Conservation (phyloP, 169 alveolate genomes). For the Cryptosporidium felis region DNA sequence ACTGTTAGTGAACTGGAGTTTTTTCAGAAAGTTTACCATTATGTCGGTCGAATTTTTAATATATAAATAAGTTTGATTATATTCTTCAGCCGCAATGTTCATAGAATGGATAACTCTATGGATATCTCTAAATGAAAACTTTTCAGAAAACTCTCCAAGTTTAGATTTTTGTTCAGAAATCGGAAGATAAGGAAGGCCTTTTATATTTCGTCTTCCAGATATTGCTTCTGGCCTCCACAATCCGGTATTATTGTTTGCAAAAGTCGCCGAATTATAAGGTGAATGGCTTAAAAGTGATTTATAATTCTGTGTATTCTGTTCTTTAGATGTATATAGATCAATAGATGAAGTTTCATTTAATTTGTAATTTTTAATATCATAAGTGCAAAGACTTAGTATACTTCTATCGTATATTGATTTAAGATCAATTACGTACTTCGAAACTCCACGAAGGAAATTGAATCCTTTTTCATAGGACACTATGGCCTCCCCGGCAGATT, state of each 20-base stretch:
- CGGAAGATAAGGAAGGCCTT: conserved; percentile 47
- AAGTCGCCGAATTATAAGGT: too few species aligned
- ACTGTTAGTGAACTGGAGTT: conserved; percentile 18
- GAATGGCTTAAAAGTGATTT: too few species aligned
- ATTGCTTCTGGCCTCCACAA: neutral
- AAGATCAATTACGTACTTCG: neutral
- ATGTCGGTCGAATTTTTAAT: conserved; percentile 16
- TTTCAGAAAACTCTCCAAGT: neutral
- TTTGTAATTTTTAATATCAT: neutral
- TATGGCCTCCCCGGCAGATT: neutral
- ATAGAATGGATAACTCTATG: neutral
- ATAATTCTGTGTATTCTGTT: too few species aligned
- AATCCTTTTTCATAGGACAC: conserved; percentile 17
- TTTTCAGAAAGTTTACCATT: conserved; percentile 14
- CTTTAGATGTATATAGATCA: too few species aligned
- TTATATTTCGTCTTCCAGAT: conserved; percentile 6
- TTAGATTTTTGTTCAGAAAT: neutral
- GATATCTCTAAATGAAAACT: neutral
- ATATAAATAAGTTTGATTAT: neutral
- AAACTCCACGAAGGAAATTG: neutral
- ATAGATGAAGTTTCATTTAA: neutral
- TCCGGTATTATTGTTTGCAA: too few species aligned
- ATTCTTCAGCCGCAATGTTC: neutral
- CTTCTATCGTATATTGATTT: neutral
- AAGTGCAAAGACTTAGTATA: conserved; percentile 12